Conservation (phyloP, 768 basidiomycete genomes). For the Russula sp. region DNA sequence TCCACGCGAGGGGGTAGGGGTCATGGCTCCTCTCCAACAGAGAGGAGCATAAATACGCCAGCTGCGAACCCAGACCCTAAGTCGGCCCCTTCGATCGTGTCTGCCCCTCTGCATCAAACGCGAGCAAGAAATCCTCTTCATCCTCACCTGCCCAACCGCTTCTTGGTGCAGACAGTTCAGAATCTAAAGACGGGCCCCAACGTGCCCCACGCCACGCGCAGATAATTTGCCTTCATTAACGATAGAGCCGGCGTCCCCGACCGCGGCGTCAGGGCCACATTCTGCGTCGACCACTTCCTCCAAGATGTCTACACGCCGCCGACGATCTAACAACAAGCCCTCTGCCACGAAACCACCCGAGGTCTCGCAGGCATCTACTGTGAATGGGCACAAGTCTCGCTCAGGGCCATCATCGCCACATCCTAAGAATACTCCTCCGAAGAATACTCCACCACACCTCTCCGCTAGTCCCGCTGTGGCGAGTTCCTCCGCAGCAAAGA, state of each 20-base stretch:
- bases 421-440: constrained; percentile 36
- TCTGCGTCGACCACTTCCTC: constrained; percentile 36
- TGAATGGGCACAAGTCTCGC: constrained; percentile 28
- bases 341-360: constrained; percentile 30
- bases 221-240: constrained; percentile 26
- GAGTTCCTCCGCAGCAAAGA: constrained; percentile 52
- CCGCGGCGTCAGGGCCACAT: constrained; percentile 22
- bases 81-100: constrained; percentile 1
- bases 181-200: constrained; percentile 20
- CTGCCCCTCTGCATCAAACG: constrained; percentile 5
- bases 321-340: constrained; percentile 45
- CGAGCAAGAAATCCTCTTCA: constrained; percentile 17
- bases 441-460: constrained; percentile 62
- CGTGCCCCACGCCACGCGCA: constrained; percentile 10
- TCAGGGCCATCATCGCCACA: constrained; percentile 27
- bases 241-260: constrained; percentile 29
- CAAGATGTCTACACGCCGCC: constrained; percentile 48
- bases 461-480: constrained; percentile 36
- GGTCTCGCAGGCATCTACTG: constrained; percentile 26
- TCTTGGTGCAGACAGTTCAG: constrained; percentile 5
- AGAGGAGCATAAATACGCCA: constrained; percentile 14
- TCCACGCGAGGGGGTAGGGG: constrained; percentile 36
- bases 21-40: constrained; percentile 35
- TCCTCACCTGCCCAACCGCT: constrained; percentile 7
- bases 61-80: background rate